Evolutionary conservation across 495 filamentous ascomycete genomes (phyloP), one percentile per base, ranked within the genome.

Genomic region (Aspergillus biplanus): DNA sequence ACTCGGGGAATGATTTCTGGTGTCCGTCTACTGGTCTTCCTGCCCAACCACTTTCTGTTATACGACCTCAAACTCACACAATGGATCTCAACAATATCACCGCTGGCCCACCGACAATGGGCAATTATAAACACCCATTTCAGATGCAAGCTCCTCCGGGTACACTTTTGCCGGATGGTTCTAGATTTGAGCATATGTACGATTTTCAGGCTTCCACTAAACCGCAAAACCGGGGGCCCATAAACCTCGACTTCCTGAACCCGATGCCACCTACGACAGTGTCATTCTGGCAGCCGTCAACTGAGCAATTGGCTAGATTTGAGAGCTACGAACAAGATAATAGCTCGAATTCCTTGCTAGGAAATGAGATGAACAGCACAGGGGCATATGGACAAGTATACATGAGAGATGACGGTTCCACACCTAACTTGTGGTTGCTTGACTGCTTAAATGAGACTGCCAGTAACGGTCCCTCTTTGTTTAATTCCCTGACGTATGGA

Each of bases 361-460:
- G n/a, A 44, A 44, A n/a, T 44, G 39, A n/a, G 39, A 44, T 44
- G 39, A 15, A 31, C 50, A 7, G 31, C 21, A 13, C 21, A 5
- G 16, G 50, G 7, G 50, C 27, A 12, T 53, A 31, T 32, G 21
- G 50, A 21, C 18, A 53, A 53, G 50, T 53, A 53, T 53, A 53
- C 50, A 53, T 53, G 50, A 13, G 50, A 32, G 50, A 53, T 33
- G 50, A 53, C 50, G 50, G 32, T 7, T 33, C 21, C 7, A 6
- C 21, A 53, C 21, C 50, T 53, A 33, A 53, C 50, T 31, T 53
- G 50, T 53, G 50, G 50, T 7, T 53, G 21, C 50, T 53, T 53
- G 50, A 53, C 50, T 53, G 32, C 31, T 53, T 31, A 15, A 33
- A 53, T 53, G 50, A 53, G 50, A 53, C 50, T 12, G 31, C 50